Conservation (phyloP, 768 basidiomycete genomes). For the Gloeopeniophorella convolvens region DNA sequence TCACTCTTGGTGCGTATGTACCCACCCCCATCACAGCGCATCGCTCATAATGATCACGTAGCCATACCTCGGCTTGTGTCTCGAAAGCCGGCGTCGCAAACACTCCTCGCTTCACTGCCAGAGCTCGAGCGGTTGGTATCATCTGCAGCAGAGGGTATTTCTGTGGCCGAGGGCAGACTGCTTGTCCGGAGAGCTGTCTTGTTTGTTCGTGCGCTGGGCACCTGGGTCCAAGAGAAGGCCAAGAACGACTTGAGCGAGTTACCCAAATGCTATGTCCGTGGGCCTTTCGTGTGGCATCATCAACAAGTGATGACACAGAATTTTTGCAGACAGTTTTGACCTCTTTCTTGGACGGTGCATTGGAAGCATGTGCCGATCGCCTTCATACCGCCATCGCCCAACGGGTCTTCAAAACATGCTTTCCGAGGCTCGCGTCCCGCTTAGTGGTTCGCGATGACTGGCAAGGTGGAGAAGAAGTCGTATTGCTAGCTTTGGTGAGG, state of each 20-base stretch:
- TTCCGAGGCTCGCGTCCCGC: constrained; percentile 13
- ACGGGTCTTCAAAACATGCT: constrained; percentile 12
- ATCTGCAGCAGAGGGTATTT: background rate
- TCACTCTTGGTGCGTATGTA: constrained; percentile 19
- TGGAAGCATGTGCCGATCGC: constrained; percentile 16
- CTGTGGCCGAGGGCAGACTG: constrained; percentile 7
- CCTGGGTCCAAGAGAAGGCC: constrained; percentile 7
- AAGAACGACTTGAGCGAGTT: constrained; percentile 6
- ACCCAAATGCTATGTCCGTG: constrained; percentile 8
- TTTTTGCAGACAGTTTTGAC: constrained; percentile 9
- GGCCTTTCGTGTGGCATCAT: background rate
- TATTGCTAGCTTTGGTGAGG: constrained; percentile 16
- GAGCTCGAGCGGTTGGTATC: constrained; percentile 14
- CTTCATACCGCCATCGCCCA: constrained; percentile 15
- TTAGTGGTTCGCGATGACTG: constrained; percentile 15
- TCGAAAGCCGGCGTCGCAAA: constrained; percentile 13
- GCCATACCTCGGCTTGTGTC: constrained; percentile 24
- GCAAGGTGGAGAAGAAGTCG: constrained; percentile 17
- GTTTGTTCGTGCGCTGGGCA: constrained; percentile 6
- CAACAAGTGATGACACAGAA: background rate
- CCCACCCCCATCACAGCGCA: background rate
- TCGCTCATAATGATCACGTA: background rate
- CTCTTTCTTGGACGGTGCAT: constrained; percentile 14
- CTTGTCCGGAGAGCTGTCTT: constrained; percentile 8
- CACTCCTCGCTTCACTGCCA: constrained; percentile 4